Evolutionary conservation across 2,329 filamentous ascomycete genomes (phyloP).

Genomic region (Penicillium thymicola): DNA sequence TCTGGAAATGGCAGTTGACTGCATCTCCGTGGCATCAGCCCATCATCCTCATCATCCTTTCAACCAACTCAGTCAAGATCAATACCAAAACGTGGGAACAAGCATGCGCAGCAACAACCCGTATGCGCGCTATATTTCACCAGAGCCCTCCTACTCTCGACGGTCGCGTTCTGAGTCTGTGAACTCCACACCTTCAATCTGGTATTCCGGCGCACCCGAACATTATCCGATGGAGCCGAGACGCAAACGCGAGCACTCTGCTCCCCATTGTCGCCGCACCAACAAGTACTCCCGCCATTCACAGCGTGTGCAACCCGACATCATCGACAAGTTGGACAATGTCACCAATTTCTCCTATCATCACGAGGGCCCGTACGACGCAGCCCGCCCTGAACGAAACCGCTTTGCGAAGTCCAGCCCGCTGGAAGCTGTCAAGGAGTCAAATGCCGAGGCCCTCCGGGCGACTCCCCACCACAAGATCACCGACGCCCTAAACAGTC

Average conservation of each 20-base stretch:
- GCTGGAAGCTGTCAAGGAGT: constrained; percentile 69
- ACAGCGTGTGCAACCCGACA: constrained; percentile 61
- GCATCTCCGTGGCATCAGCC: constrained; percentile 23
- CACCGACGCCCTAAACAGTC: constrained; percentile 66
- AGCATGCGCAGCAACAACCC: constrained; percentile 24
- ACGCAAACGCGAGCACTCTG: constrained; percentile 15
- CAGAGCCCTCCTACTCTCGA: constrained; percentile 19
- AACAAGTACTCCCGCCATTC: constrained; percentile 23
- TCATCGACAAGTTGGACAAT: constrained; percentile 75
- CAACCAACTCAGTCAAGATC: constrained; percentile 12
- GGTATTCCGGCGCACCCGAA: constrained; percentile 26
- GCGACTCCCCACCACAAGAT: constrained; percentile 80
- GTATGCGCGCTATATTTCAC: constrained; percentile 28
- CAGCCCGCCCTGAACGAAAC: constrained; percentile 73
- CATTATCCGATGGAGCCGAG: constrained; percentile 26
- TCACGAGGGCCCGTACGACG: constrained; percentile 88
- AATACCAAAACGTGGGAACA: constrained; percentile 5
- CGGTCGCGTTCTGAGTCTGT: constrained; percentile 24
- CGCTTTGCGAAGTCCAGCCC: constrained; percentile 61
- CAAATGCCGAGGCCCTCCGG: constrained; percentile 71
- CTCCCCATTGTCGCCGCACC: constrained; percentile 17
- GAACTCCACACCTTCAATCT: constrained; percentile 20
- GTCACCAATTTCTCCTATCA: constrained; percentile 68
- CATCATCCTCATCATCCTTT: constrained; percentile 22
- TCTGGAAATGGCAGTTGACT: constrained; percentile 18